Base-by-base conservation (phyloP, 169 alveolate genomes). In the Eimeria acervulina region DNA sequence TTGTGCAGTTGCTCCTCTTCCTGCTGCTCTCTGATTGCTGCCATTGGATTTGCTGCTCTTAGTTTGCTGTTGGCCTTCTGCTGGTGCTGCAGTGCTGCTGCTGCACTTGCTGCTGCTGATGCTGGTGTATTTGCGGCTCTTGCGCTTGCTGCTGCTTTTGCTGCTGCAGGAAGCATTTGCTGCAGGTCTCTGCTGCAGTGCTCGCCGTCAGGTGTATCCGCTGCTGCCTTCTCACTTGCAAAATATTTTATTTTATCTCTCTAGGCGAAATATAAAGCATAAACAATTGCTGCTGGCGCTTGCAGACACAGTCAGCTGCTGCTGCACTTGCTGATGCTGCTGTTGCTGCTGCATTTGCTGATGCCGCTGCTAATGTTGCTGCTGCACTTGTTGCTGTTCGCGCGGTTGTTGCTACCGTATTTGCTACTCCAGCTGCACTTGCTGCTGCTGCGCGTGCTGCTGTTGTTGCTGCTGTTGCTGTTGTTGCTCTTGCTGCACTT, bases 401-500 rank as follows among this genome's bases (percentile, higher is more conserved):
- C 12, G 55, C 19, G 5, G 55, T 47, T 47, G 78, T 23, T 28
- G 84, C 84, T 8, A 44, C 52, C 28, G 84, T 44, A n/a, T 21
- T 4, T 38, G 52, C 40, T 72, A 21, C 83, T 13, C 13, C 7
- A 15, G 83, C 84, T 72, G 52, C 51, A 7, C 36, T 28, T 47
- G 55, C 55, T 47, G 55, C 55, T 47, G 55, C 12, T 47, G 55
- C 55, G 12, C 12, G 55, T 12, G 12, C 55, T 47, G 5, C 55
- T 47, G 55, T 12, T 47, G 55, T 66, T 72, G 31, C 76, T 63
- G 76, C 76, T 63, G 76, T 63, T 63, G 76, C 76, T 63, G 76
- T n/a, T 63, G 76, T 72, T 72, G 84, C 51, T 72, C 47, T 44
- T 72, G 84, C 51, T 17, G 28, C 38, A n/a, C 47, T 13, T 63